Percentiles rank a stretch among this genome's conserved stretches.
These are phyloP conservation scores for Ceratobasidium sp. DNA, from an alignment of 1,284 basidiomycete genomes.

Conservation along the genomic window DNA sequence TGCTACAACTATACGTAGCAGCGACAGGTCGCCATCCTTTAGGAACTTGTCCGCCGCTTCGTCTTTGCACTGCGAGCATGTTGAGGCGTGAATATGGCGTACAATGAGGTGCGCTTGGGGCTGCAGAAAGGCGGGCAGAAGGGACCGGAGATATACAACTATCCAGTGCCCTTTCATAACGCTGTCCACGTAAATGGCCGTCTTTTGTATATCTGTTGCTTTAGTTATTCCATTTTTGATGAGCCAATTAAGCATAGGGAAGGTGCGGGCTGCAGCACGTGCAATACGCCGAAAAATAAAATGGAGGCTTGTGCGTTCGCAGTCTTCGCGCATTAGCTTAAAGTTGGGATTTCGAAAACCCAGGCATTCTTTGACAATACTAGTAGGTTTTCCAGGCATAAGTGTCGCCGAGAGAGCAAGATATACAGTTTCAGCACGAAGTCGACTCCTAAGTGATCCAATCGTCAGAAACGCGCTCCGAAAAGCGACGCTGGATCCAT, in stretches of 20 bases:
- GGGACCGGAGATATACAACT: not conserved
- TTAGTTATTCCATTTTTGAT: not conserved
- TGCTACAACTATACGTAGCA: not conserved
- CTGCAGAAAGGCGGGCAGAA: not conserved
- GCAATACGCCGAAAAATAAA: slow-evolving; percentile 1
- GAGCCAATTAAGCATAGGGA: not conserved
- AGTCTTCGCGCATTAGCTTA: not conserved
- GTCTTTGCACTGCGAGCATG: not conserved
- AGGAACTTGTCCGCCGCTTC: not conserved
- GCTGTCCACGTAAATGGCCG: not conserved
- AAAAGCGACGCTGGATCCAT: not conserved
- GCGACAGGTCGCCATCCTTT: not conserved
- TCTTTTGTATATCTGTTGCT: not conserved
- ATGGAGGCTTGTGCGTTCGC: not conserved
- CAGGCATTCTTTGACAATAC: not conserved
- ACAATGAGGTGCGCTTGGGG: not conserved
- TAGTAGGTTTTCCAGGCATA: not conserved
- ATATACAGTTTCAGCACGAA: not conserved
- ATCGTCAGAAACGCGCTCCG: slow-evolving; percentile 1
- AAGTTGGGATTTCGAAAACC: not conserved
- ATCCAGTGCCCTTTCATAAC: not conserved
- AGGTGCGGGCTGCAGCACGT: no score
- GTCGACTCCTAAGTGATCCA: not conserved
- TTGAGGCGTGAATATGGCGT: not conserved
- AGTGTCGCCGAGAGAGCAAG: not conserved